These are phyloP conservation scores for Hsuehochloa calcarea DNA, from an alignment of 176 grass and related monocot genomes.

Conservation along the genomic window DNA sequence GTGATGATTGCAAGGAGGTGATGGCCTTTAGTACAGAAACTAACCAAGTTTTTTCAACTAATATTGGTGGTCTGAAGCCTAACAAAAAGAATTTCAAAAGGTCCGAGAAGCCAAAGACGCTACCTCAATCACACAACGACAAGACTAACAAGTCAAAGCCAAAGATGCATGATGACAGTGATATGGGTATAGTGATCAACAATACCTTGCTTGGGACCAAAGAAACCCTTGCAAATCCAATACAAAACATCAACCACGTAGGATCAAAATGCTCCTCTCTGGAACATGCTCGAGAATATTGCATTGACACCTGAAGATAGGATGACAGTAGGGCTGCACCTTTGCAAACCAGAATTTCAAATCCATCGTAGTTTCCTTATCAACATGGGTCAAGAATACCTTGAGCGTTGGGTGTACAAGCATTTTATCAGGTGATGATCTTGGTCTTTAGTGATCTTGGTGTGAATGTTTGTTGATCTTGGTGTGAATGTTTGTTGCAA, in stretches of 20 bases:
- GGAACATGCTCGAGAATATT: constrained; percentile 15
- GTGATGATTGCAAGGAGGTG: constrained; percentile 7
- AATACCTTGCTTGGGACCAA: not conserved
- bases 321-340: not conserved
- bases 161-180: not conserved
- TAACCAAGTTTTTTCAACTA: constrained; percentile 14
- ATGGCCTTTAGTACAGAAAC: not conserved
- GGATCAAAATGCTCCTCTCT: not conserved
- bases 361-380: not conserved
- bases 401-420: not conserved
- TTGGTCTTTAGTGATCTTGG: no score
- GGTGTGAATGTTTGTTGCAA: no score
- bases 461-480: no score
- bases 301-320: not conserved
- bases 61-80: not conserved
- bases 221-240: not conserved
- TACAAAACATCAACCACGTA: not conserved
- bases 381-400: not conserved
- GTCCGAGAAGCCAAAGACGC: not conserved
- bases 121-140: not conserved
- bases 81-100: not conserved
- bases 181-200: not conserved
- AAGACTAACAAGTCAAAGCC: not conserved
- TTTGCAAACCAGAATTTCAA: constrained; percentile 21
- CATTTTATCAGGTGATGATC: not conserved